Conservation (phyloP, 2,329 filamentous ascomycete genomes). For the Orbilia blumenaviensis region DNA sequence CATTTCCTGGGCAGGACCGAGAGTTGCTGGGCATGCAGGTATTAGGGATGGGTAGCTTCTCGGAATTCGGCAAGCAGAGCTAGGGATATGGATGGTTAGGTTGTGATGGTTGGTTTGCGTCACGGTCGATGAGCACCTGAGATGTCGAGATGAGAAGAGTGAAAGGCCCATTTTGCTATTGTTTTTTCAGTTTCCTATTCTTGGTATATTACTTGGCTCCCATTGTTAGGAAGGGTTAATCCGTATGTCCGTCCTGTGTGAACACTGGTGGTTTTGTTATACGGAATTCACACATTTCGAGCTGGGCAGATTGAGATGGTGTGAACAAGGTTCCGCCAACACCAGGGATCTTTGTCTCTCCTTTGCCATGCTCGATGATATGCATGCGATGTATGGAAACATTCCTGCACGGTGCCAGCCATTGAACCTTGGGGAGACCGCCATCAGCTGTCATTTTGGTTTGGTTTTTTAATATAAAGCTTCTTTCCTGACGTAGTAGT, state of each 20-base stretch:
- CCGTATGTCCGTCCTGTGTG: slow-evolving; percentile 4
- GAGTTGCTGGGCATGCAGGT: slow-evolving; percentile 21
- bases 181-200: too few species aligned
- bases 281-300: background rate
- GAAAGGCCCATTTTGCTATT: background rate
- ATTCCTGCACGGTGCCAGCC: slow-evolving; percentile 13
- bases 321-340: slow-evolving; percentile 31
- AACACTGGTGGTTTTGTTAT: background rate
- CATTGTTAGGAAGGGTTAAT: background rate
- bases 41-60: slow-evolving; percentile 24
- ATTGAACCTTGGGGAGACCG: background rate
- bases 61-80: slow-evolving; percentile 11
- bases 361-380: slow-evolving; percentile 36
- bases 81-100: slow-evolving; percentile 1
- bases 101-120: slow-evolving; percentile 1
- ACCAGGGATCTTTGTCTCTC: slow-evolving; percentile 20
- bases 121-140: slow-evolving; percentile 15
- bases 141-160: background rate
- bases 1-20: slow-evolving; percentile 18
- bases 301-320: slow-evolving; percentile 1
- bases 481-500: slow-evolving; percentile 28
- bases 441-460: slow-evolving; percentile 37
- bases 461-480: slow-evolving; percentile 16
- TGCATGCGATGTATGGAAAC: slow-evolving; percentile 36
- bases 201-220: slow-evolving; percentile 20